Evolutionary conservation across 2,329 filamentous ascomycete species (phyloP), one percentile per base, ranked within the genome.

Genomic region (Colletotrichum tofieldiae): DNA sequence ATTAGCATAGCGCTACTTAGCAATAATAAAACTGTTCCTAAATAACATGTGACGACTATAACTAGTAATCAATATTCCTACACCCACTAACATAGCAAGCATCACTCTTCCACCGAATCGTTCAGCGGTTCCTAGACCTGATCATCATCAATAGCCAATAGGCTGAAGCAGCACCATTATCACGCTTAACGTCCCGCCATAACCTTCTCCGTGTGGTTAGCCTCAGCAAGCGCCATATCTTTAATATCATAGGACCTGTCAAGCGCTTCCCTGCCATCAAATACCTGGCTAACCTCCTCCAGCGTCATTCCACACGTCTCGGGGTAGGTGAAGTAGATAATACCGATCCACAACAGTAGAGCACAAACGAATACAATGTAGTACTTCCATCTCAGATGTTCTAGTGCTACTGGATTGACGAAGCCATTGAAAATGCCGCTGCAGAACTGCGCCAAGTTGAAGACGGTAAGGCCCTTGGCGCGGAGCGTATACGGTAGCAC

Each of bases 321-420:
- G 1, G 78, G 78, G 71, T 79, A 78, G 26, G 79, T 77, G 70
- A 83, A 82, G 72, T 81, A 84, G 32, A 83, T 78, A 32, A 82
- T 64, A 12, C 70, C 68, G 32, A 82, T 60, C 20, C 78, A 60
- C 16, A 75, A 71, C 29, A 81, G 58, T 45, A 79, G 78, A 6
- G 75, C 77, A 67, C 79, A 77, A 29, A 83, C 81, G 62, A 80
- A 84, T 5, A 84, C 78, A 58, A 80, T 78, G 65, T 83, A 84
- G 65, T 84, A 84, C 60, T 78, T 82, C 82, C 83, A 85, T 1
- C 73, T 74, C 32, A 85, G 79, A 1, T 75, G 76, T 1, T 79
- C 77, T 14, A 84, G 76, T 0, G 80, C 82, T 14, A 84, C 77
- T 0, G 82, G 82, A 65, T 82, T 83, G 58, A 81, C 80, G 47